These are phyloP conservation scores for Trichophyton mentagrophytes DNA, from an alignment of 2,329 filamentous ascomycete genomes.

Conservation along the genomic window DNA sequence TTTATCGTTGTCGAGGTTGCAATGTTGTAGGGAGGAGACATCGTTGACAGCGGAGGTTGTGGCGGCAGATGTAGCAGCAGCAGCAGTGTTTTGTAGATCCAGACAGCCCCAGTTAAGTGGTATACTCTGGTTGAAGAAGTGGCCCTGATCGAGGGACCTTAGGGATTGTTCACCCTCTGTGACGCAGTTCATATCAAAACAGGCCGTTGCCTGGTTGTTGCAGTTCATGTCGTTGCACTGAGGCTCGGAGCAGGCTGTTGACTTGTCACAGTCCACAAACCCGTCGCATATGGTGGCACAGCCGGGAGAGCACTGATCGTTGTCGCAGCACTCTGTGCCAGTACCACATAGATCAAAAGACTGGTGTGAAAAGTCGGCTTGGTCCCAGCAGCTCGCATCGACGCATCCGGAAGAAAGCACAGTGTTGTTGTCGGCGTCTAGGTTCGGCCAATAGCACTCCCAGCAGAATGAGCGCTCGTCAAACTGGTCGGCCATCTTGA, in stretches of 20 bases:
- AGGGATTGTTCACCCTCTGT: slow-evolving; percentile 7
- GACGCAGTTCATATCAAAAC: slow-evolving; percentile 26
- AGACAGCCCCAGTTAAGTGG: slow-evolving; percentile 9
- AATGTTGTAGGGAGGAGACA: not conserved
- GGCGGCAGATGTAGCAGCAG: not conserved
- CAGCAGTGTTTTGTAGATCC: not conserved
- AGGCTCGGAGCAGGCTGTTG: slow-evolving; percentile 25
- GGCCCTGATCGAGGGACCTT: not conserved
- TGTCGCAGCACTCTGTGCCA: slow-evolving; percentile 29
- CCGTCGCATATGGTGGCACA: slow-evolving; percentile 31
- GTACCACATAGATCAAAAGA: slow-evolving; percentile 17
- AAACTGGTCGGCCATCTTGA: slow-evolving; percentile 8
- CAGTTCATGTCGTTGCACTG: slow-evolving; percentile 20
- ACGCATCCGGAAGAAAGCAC: slow-evolving; percentile 13
- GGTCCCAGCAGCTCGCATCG: slow-evolving; percentile 20
- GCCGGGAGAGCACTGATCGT: slow-evolving; percentile 27
- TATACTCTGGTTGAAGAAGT: slow-evolving; percentile 4
- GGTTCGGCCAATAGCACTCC: slow-evolving; percentile 31
- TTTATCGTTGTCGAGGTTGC: not conserved
- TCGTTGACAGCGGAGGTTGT: not conserved
- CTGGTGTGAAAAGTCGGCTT: slow-evolving; percentile 21
- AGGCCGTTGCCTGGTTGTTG: slow-evolving; percentile 22
- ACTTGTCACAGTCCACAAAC: slow-evolving; percentile 29
- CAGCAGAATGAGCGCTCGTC: slow-evolving; percentile 25
- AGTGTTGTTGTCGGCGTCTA: slow-evolving; percentile 24